Base-by-base conservation (phyloP, 106 monocot species). In the Cymbidium sinense region DNA sequence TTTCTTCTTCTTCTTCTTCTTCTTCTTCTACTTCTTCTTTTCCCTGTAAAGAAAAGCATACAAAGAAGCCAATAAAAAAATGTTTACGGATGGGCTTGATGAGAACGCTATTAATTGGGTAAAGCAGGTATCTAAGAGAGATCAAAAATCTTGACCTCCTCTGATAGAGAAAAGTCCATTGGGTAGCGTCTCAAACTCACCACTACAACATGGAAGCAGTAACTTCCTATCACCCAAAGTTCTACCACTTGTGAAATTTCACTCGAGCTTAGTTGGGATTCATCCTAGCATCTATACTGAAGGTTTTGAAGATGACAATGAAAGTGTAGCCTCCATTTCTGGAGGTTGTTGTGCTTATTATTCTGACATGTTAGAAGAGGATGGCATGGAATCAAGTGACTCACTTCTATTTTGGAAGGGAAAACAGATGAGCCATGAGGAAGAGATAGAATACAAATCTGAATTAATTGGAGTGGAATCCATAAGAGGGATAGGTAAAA, bases 41-140 rank as follows among this genome's bases (percentile, higher is more conserved):
- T n/a, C n/a, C n/a, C 43, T 35, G 29, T 12, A 10, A 28, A 64
- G 5, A 47, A n/a, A n/a, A 39, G 21, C 4, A 6, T 52, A 36
- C 50, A 44, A 78, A 43, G 29, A 30, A 36, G 28, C 5, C 25
- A 8, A 20, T 4, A 47, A 47, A 81, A n/a, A 36, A 77, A 91
- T 98, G 86, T 94, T 98, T 77, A 98, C 94, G 0, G 96, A 98
- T 28, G 96, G 96, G 25, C 77, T 98, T 35, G 96, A 98, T 70
- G 93, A 94, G 86, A 90, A 41, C 8, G 96, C 96, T 44, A 85
- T 98, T 83, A 81, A 77, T 77, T 98, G 96, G 96, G 74, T 98
- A 55, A 98, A 94, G 43, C 82, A 91, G 90, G 87, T 86, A 70
- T 61, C 85, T 8, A 74, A 78, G 4, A 58, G 34, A 1, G 87